Percentiles rank a stretch among this genome's conserved stretches.
Evolutionary conservation across 176 grass and related monocot species (phyloP).

Genomic region (Themeda triandra): DNA sequence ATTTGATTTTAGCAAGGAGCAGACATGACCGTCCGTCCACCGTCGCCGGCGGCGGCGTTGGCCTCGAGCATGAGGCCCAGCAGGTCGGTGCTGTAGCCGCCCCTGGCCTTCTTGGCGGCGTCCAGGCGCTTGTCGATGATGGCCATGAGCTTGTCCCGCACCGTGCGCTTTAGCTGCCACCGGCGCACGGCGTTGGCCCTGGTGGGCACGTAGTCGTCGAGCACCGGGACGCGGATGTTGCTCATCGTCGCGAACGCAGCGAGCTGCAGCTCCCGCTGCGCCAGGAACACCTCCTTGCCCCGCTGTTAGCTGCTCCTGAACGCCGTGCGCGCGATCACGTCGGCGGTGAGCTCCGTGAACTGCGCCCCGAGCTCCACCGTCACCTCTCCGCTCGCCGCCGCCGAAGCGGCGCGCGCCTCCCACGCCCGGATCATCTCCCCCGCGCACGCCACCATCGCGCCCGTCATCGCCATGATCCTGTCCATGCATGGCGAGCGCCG

Average conservation of each 20-base stretch:
- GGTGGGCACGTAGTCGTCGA: slow-evolving; percentile 14
- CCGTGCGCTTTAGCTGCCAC: too few species aligned
- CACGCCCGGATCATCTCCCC: slow-evolving; percentile 21
- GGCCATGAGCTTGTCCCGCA: background rate
- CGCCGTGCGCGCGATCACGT: too few species aligned
- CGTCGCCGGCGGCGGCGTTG: background rate
- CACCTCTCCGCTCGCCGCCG: too few species aligned
- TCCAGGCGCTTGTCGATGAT: slow-evolving; percentile 21
- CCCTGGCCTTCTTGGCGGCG: background rate
- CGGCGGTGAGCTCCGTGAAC: too few species aligned
- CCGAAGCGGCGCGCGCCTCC: background rate
- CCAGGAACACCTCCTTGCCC: background rate
- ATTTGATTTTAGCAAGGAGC: too few species aligned
- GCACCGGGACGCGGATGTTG: too few species aligned
- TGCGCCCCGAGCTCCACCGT: too few species aligned
- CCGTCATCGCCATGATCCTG: slow-evolving; percentile 59
- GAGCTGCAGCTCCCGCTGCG: background rate
- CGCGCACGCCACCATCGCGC: slow-evolving; percentile 38
- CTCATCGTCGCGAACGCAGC: too few species aligned
- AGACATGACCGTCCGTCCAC: too few species aligned
- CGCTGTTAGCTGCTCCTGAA: too few species aligned
- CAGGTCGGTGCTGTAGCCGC: slow-evolving; percentile 37
- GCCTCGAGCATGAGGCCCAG: slow-evolving; percentile 19
- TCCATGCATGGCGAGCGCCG: slow-evolving; percentile 67
- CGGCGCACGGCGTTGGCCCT: slow-evolving; percentile 15